Percentiles rank a stretch among this genome's conserved stretches.
Conservation (phyloP, 1,139 yeast genomes). For the Blastobotrys apis region DNA sequence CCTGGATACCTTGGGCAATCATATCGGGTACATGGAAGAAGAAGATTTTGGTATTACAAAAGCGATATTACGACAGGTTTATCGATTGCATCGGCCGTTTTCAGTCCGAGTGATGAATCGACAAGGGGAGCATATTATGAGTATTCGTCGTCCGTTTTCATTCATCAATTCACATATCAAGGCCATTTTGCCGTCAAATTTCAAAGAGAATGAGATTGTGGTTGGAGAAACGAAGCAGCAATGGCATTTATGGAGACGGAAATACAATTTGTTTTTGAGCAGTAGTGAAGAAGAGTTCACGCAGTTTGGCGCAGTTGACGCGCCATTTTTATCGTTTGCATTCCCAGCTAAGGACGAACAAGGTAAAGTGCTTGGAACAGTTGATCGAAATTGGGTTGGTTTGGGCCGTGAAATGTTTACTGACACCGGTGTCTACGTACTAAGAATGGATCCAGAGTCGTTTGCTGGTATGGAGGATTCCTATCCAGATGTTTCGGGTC, state of each 20-base stretch:
- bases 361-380: constrained; percentile 62
- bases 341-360: constrained; percentile 66
- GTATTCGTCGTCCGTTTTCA: constrained; percentile 69
- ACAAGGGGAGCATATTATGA: constrained; percentile 62
- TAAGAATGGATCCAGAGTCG: constrained; percentile 74
- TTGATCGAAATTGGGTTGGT: constrained; percentile 94
- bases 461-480: constrained; percentile 36
- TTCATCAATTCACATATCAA: constrained; percentile 85
- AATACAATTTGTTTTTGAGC: constrained; percentile 63
- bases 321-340: constrained; percentile 81
- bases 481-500: constrained; percentile 26
- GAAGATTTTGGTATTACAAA: constrained; percentile 68
- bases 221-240: constrained; percentile 86
- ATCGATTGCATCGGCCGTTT: constrained; percentile 81
- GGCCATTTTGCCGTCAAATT: constrained; percentile 51
- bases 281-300: constrained; percentile 42
- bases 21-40: constrained; percentile 77
- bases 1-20: constrained; percentile 67
- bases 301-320: constrained; percentile 82
- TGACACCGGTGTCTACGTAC: constrained; percentile 86
- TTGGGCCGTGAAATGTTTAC: constrained; percentile 88
- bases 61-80: constrained; percentile 72
- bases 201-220: constrained; percentile 43
- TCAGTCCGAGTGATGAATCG: constrained; percentile 74
- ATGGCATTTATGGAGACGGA: constrained; percentile 92